Percentiles rank a stretch among this genome's conserved stretches.
phyloP scores from a whole-genome alignment of 305 asterid genomes.

The Fraxinus dipetala region DNA sequence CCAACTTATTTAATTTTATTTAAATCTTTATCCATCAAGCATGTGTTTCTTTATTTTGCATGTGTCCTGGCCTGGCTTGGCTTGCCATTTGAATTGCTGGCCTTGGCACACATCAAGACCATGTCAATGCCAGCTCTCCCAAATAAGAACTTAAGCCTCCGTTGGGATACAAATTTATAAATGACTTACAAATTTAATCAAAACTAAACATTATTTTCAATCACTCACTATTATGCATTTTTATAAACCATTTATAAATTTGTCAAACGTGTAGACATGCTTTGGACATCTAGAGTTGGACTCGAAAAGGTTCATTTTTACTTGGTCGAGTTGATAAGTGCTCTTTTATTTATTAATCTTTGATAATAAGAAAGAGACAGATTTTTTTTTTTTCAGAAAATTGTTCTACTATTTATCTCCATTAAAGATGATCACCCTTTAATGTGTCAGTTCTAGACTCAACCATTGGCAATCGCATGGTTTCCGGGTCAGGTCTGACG shows the following conservation, averaged over 20 bases:
- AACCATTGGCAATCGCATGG: not conserved
- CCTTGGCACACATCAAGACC: no score
- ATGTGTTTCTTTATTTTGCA: no score
- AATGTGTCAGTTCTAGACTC: not conserved
- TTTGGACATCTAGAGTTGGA: not conserved
- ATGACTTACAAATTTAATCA: no score
- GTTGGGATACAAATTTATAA: no score
- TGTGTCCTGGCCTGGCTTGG: no score
- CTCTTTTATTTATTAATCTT: not conserved
- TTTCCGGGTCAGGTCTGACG: not conserved
- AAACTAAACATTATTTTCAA: no score
- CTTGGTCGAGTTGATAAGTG: not conserved
- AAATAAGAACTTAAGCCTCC: no score
- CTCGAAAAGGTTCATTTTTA: not conserved
- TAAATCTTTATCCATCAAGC: no score
- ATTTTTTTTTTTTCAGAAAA: not conserved
- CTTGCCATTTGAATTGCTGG: no score
- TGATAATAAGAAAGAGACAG: not conserved
- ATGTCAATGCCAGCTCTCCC: no score
- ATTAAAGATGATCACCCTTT: not conserved
- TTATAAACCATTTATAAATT: not conserved
- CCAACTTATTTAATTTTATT: no score
- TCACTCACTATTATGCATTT: not conserved
- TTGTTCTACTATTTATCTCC: no score
- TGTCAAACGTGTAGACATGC: not conserved